Evolutionary conservation across 805 yeast species (phyloP).

Genomic region (Candida argentea): DNA sequence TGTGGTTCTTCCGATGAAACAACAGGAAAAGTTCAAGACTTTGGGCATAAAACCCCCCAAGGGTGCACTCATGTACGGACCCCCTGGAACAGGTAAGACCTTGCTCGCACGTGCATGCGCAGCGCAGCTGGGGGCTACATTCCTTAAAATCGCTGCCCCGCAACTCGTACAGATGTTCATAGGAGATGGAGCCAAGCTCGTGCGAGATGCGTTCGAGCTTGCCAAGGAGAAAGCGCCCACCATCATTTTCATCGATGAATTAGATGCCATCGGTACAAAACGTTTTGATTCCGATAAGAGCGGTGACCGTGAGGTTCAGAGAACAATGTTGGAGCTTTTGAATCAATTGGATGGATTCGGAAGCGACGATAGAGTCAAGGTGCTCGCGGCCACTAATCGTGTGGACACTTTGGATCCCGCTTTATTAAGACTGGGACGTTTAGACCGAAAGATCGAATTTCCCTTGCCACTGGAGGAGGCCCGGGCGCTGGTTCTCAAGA

Average conservation of each 20-base stretch:
- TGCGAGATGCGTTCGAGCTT: conserved; percentile 36
- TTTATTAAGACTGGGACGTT: conserved; percentile 92
- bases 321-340: conserved; percentile 40
- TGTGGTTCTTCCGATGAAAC: conserved; percentile 96
- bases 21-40: conserved; percentile 88
- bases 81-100: conserved; percentile 41
- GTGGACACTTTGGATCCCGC: conserved; percentile 99
- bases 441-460: conserved; percentile 96
- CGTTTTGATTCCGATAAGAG: conserved; percentile 36
- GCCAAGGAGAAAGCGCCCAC: conserved; percentile 40
- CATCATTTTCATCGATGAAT: conserved; percentile 36
- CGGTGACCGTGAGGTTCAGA: conserved; percentile 37
- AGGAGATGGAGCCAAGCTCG: conserved; percentile 39
- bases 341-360: conserved; percentile 82
- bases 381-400: conserved; percentile 95
- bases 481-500: conserved; percentile 91
- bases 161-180: conserved; percentile 38
- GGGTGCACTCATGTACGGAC: conserved; percentile 39
- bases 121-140: conserved; percentile 37
- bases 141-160: conserved; percentile 35
- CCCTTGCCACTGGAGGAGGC: conserved; percentile 98
- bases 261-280: conserved; percentile 38
- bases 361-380: conserved; percentile 94
- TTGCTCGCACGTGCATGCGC: conserved; percentile 40
- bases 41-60: conserved; percentile 73